Base-by-base conservation (phyloP, 768 basidiomycete species). In the Suillus clintonianus region DNA sequence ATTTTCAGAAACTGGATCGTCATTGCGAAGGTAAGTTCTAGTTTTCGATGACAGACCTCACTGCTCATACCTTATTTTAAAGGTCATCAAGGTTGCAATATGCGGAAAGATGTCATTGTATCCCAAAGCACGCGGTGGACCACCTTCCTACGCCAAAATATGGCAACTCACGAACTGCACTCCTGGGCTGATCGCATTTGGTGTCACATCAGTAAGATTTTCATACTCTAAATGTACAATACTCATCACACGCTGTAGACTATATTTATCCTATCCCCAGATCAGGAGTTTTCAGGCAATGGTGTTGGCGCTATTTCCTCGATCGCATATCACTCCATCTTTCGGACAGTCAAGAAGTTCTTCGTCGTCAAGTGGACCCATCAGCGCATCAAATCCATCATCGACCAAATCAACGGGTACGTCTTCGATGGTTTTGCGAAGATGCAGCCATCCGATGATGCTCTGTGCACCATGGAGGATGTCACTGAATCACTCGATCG, bases 61-160 rank as follows among this genome's bases (percentile, higher is more conserved):
- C 15, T 6, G n/a, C 53, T 41, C 37, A 50, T 36, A 4, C 32
- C 15, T 51, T 27, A 39, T 17, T 62, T 47, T 13, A n/a, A 51
- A 62, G 61, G 43, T 41, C 17, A 24, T 61, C 24, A 62, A 56
- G 55, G 61, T 41, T 14, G 53, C 41, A 8, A 17, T 62, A 15
- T 48, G 36, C n/a, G 13, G 61, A 14, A 51, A 51, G 41, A 62
- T 30, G 27, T 56, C 61, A 47, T 13, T 47, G 22, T 47, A 22
- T 47, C 10, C n/a, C 11, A 47, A 47, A 47, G 22, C 3, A n/a
- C 27, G 22, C 30, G 9, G 34, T 4, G 11, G 45, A 56, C 36
- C 24, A 43, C 36, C 36, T 30, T 10, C 39, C 14, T 41, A 27
- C 1, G 27, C 45, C 10, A 47, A 37, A 5, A 41, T 41, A 7